A percentile compares a stretch with the other conserved stretches of the same genome.
Conservation (phyloP, 2,329 filamentous ascomycete genomes). For the Thelonectria discophora region DNA sequence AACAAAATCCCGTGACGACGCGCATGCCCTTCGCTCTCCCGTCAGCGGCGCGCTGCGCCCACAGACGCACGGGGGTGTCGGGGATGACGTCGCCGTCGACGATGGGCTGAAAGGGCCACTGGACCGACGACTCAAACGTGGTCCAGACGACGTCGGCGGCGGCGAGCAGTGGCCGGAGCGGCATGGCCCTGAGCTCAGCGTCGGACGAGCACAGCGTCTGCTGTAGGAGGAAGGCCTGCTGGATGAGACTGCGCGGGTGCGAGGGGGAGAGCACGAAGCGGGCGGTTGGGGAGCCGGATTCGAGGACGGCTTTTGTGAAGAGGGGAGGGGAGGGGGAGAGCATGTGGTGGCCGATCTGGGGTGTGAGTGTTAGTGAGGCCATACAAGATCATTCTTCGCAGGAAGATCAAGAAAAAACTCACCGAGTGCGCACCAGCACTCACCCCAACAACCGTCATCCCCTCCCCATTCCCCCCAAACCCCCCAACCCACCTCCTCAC, state of each 20-base stretch:
- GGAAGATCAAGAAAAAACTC: constrained; percentile 26
- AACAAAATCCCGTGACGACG: constrained; percentile 75
- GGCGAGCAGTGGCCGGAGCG: constrained; percentile 57
- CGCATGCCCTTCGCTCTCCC: constrained; percentile 18
- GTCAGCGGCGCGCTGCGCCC: constrained; percentile 18
- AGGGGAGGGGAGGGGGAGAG: constrained; percentile 58
- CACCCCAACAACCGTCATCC: constrained; percentile 69
- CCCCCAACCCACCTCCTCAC: constrained; percentile 65
- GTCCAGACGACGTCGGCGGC: constrained; percentile 57
- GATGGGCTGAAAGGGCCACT: constrained; percentile 75
- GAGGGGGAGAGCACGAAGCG: constrained; percentile 61
- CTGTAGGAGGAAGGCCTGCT: constrained; percentile 52
- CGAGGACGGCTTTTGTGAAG: constrained; percentile 64
- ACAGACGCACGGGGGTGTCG: constrained; percentile 37
- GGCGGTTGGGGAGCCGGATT: constrained; percentile 65
- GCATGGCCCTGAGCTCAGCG: constrained; percentile 55
- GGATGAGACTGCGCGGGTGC: constrained; percentile 65
- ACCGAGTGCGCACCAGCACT: constrained; percentile 72
- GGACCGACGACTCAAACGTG: constrained; percentile 53
- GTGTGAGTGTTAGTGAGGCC: constrained; percentile 26
- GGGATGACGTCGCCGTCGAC: constrained; percentile 64
- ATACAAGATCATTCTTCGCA: constrained; percentile 5
- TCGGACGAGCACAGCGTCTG: constrained; percentile 4
- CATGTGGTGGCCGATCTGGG: constrained; percentile 73
- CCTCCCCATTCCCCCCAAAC: constrained; percentile 67